A percentile compares a stretch with the other conserved stretches of the same genome.
These are phyloP conservation scores for Chenopodium quinoa DNA, from an alignment of 148 eudicot species.

Conservation along the genomic window DNA sequence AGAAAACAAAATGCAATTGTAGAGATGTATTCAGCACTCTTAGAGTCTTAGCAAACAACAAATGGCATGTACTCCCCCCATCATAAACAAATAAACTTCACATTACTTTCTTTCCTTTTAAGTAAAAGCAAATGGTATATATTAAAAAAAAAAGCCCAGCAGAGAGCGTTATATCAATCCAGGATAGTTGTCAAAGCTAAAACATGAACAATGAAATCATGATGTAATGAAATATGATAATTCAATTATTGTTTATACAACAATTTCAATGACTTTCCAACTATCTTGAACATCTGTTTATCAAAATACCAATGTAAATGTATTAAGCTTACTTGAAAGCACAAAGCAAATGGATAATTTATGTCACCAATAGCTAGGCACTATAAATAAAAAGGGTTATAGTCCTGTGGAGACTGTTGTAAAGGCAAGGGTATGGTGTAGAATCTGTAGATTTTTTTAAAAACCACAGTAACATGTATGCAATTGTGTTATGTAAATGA, in stretches of 20 bases:
- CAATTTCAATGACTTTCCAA: neutral
- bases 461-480: neutral
- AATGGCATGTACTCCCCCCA: neutral
- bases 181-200: neutral
- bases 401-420: too few species aligned
- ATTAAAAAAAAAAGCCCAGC: neutral
- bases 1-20: neutral
- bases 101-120: neutral
- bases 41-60: neutral
- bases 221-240: neutral
- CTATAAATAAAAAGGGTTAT: too few species aligned
- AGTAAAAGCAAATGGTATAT: neutral
- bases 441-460: too few species aligned
- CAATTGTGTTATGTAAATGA: neutral
- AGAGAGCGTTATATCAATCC: neutral
- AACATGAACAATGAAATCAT: neutral
- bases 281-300: neutral
- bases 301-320: neutral
- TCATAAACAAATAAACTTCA: neutral
- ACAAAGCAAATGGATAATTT: slow-evolving; percentile 3
- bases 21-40: neutral
- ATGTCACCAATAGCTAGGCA: slow-evolving; percentile 9
- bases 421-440: too few species aligned
- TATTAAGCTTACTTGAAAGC: slow-evolving; percentile 18
- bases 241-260: neutral